Conservation (phyloP, 1,284 basidiomycete genomes). For the Fomitopsis betulina region DNA sequence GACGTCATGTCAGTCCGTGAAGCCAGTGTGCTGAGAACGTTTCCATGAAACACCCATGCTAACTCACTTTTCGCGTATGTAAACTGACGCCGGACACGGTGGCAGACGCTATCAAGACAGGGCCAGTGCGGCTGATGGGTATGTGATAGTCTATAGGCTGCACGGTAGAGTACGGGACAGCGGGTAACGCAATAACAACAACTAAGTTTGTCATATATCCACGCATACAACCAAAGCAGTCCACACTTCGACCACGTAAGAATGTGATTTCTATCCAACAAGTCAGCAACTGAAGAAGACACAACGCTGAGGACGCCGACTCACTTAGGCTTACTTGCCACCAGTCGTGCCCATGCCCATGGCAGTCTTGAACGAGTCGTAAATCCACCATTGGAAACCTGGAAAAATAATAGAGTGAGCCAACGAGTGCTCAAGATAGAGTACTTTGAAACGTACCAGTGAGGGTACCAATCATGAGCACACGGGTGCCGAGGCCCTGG, state of each 20-base stretch:
- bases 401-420: conserved; percentile 4
- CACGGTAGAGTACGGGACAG: conserved; percentile 3
- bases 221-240: not conserved
- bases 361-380: conserved; percentile 73
- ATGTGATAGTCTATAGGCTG: conserved; percentile 2
- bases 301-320: not conserved
- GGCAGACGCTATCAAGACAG: not conserved
- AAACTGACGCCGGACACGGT: too few species aligned
- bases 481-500: conserved; percentile 78
- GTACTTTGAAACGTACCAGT: conserved; percentile 40
- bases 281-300: not conserved
- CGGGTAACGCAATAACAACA: conserved; percentile 3
- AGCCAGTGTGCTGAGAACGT: too few species aligned
- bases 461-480: conserved; percentile 77
- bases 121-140: not conserved
- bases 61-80: too few species aligned
- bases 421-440: not conserved
- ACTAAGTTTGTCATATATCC: conserved; percentile 3
- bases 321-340: conserved; percentile 56
- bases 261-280: not conserved
- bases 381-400: conserved; percentile 89
- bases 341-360: conserved; percentile 83
- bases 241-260: not conserved
- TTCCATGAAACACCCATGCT: too few species aligned
- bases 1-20: too few species aligned